Conservation (phyloP, 106 monocot species). For the Dendrobium officinale region DNA sequence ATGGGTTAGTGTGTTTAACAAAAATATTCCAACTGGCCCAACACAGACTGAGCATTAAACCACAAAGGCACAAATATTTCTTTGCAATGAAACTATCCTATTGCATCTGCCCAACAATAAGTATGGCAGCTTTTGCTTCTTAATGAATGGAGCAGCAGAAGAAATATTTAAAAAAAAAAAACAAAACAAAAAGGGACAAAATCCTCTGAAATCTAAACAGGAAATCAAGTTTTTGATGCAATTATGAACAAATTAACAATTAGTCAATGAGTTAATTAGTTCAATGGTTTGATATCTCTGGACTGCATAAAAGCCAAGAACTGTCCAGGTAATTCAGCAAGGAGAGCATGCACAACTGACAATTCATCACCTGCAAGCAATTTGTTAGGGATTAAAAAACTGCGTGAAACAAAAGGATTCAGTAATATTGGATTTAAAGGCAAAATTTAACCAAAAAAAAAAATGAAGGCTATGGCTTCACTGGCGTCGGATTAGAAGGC, state of each 20-base stretch:
- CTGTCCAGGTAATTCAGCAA: conserved; percentile 65
- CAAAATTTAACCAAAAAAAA: no score
- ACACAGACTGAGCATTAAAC: no score
- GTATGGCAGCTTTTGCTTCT: background rate
- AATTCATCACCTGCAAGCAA: conserved; percentile 33
- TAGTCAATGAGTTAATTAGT: conserved; percentile 8
- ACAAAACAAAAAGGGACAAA: background rate
- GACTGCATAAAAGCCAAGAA: conserved; percentile 54
- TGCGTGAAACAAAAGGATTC: no score
- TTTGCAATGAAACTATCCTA: no score
- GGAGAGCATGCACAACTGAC: conserved; percentile 52
- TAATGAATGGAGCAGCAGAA: background rate
- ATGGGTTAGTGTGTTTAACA: no score
- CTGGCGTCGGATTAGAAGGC: no score
- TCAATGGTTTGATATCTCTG: conserved; percentile 45
- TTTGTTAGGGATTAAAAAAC: background rate
- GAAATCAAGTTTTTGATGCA: background rate
- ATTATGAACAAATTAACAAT: conserved; percentile 3
- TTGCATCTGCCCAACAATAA: no score
- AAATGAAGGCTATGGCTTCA: no score
- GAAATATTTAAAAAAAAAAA: background rate
- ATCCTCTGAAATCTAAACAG: background rate
- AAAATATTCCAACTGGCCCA: no score
- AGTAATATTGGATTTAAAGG: no score
- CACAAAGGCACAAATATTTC: no score